These are phyloP conservation scores for Roridomyces roridus DNA, from an alignment of 768 basidiomycete genomes.

Conservation along the genomic window DNA sequence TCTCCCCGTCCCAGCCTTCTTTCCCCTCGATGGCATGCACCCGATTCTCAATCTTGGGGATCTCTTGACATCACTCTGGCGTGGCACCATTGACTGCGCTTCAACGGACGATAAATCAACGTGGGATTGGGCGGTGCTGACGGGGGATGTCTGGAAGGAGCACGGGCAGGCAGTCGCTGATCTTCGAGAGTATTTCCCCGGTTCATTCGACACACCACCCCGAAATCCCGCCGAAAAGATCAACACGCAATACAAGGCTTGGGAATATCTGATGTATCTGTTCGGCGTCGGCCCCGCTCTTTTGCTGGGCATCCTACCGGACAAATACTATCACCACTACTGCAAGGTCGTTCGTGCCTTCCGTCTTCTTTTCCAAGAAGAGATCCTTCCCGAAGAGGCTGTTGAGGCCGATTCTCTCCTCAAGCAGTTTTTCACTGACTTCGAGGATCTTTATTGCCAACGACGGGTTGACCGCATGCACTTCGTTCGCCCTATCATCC, in stretches of 20 bases:
- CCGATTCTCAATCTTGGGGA: constrained; percentile 38
- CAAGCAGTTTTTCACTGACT: constrained; percentile 16
- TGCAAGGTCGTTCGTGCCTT: constrained; percentile 37
- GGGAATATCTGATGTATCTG: constrained; percentile 35
- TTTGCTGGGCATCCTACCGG: constrained; percentile 33
- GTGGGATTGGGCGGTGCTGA: constrained; percentile 31
- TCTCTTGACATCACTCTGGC: constrained; percentile 30
- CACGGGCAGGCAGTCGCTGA: too few relatives aligned
- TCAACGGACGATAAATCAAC: constrained; percentile 10
- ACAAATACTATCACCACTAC: constrained; percentile 35
- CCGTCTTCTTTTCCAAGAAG: constrained; percentile 31
- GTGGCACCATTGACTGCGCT: constrained; percentile 25
- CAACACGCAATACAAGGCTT: constrained; percentile 41
- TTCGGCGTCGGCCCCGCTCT: constrained; percentile 35
- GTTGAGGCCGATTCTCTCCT: not conserved
- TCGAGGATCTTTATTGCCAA: constrained; percentile 24
- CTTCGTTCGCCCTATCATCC: constrained; percentile 24
- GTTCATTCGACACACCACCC: constrained; percentile 30
- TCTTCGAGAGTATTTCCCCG: constrained; percentile 20
- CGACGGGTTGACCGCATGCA: constrained; percentile 18
- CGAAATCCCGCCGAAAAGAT: constrained; percentile 32
- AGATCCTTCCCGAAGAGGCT: not conserved
- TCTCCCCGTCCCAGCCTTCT: constrained; percentile 30
- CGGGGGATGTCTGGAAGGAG: constrained; percentile 22
- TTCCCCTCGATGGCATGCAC: constrained; percentile 32